Conservation (phyloP, 1,284 basidiomycete species). For the Rhizoctonia solani region DNA sequence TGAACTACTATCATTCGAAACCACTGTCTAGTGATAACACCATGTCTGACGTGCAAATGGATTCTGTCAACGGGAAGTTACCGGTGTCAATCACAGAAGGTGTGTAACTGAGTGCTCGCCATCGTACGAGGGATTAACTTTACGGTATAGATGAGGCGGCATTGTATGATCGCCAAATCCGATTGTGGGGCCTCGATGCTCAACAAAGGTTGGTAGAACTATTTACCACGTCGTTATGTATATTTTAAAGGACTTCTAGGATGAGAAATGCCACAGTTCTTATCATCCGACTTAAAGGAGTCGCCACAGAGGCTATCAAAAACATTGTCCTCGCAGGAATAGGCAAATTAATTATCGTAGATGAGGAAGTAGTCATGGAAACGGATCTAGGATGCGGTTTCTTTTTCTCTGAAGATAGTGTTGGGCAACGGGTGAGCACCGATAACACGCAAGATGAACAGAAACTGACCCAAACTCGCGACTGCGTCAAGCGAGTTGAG, state of each 20-base stretch:
- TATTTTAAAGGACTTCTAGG: constrained; percentile 49
- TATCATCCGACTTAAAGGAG: constrained; percentile 77
- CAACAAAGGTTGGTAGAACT: constrained; percentile 75
- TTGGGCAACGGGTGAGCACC: constrained; percentile 75
- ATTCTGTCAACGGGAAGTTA: constrained; percentile 30
- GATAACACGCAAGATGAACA: neutral
- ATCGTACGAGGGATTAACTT: neutral
- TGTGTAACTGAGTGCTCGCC: constrained; percentile 38
- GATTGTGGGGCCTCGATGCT: constrained; percentile 96
- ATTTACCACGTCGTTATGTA: neutral
- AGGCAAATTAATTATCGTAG: constrained; percentile 57
- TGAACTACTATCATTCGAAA: no score
- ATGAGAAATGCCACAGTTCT: constrained; percentile 94
- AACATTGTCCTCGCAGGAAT: constrained; percentile 71
- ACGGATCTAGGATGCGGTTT: constrained; percentile 92
- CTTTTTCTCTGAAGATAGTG: constrained; percentile 91
- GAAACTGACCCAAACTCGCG: neutral
- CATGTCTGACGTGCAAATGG: constrained; percentile 7
- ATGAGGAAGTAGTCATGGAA: constrained; percentile 50
- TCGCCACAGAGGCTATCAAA: constrained; percentile 96
- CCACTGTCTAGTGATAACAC: neutral
- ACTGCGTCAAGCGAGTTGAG: constrained; percentile 67
- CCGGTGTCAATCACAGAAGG: constrained; percentile 54
- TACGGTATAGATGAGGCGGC: constrained; percentile 70
- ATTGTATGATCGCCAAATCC: constrained; percentile 95